phyloP scores from a whole-genome alignment of 192 early-diverging fungal species.

The Backusella psychrophila region DNA sequence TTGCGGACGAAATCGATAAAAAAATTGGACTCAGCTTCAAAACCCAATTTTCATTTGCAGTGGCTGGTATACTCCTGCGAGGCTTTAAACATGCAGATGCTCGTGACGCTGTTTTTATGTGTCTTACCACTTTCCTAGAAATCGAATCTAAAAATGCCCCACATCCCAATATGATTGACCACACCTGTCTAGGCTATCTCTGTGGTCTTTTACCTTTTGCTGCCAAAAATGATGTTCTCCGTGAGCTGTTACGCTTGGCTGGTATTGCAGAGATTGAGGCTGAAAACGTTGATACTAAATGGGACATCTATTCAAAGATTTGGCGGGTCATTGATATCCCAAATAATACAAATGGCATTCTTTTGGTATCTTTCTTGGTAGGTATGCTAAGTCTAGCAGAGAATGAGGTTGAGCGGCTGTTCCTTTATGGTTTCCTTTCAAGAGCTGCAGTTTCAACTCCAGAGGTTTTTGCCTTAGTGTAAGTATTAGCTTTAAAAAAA shows the following conservation, averaged over 20 bases:
- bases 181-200: slow-evolving; percentile 67
- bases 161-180: slow-evolving; percentile 31
- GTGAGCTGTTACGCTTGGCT: slow-evolving; percentile 45
- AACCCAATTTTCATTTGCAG: slow-evolving; percentile 80
- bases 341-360: slow-evolving; percentile 55
- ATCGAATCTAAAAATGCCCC: slow-evolving; percentile 51
- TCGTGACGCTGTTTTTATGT: slow-evolving; percentile 60
- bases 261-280: slow-evolving; percentile 43
- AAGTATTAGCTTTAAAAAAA: slow-evolving; percentile 39
- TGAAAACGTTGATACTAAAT: slow-evolving; percentile 23
- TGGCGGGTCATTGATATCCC: slow-evolving; percentile 59
- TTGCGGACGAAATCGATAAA: slow-evolving; percentile 67
- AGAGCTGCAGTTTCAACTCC: slow-evolving; percentile 66
- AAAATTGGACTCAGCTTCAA: slow-evolving; percentile 75
- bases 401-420: slow-evolving; percentile 64
- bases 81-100: slow-evolving; percentile 76
- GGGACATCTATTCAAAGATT: slow-evolving; percentile 48
- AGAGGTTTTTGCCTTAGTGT: slow-evolving; percentile 69
- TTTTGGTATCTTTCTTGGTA: slow-evolving; percentile 60
- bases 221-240: slow-evolving; percentile 60
- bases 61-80: slow-evolving; percentile 74
- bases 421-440: slow-evolving; percentile 71
- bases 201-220: slow-evolving; percentile 74
- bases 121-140: slow-evolving; percentile 67
- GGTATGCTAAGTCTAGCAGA: slow-evolving; percentile 68